Evolutionary conservation across 805 yeast species (phyloP).

Genomic region (Yarrowia deformans): DNA sequence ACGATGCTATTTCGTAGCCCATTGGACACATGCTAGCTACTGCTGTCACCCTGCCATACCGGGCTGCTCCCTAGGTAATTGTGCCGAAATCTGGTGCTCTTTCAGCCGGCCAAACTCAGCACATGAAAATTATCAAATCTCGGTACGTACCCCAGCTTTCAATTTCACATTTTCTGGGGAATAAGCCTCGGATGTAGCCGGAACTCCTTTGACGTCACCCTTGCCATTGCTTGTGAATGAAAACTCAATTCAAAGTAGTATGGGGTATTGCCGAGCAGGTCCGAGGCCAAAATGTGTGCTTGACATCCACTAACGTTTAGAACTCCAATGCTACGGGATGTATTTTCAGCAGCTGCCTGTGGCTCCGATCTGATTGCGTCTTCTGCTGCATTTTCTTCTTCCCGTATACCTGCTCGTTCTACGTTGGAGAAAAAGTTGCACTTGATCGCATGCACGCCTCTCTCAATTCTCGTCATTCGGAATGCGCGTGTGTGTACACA

Average conservation of each 20-base stretch:
- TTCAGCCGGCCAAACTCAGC: too few species aligned
- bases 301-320: background rate
- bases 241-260: constrained; percentile 30
- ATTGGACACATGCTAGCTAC: constrained; percentile 5
- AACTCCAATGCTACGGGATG: background rate
- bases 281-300: background rate
- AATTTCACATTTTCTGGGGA: constrained; percentile 40
- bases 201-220: constrained; percentile 37
- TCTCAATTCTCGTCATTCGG: constrained; percentile 8
- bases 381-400: background rate
- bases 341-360: constrained; percentile 1
- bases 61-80: background rate
- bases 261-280: constrained; percentile 37
- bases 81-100: background rate
- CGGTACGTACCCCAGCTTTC: constrained; percentile 40
- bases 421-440: background rate
- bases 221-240: constrained; percentile 29
- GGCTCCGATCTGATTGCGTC: background rate
- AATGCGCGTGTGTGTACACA: background rate
- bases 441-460: constrained; percentile 2
- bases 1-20: background rate
- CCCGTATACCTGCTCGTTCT: background rate
- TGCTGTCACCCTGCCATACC: background rate
- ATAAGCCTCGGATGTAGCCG: constrained; percentile 40
- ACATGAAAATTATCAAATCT: constrained; percentile 4